Base-by-base conservation (phyloP, 2,329 filamentous ascomycete genomes). In the Sporothrix brunneoviolacea region DNA sequence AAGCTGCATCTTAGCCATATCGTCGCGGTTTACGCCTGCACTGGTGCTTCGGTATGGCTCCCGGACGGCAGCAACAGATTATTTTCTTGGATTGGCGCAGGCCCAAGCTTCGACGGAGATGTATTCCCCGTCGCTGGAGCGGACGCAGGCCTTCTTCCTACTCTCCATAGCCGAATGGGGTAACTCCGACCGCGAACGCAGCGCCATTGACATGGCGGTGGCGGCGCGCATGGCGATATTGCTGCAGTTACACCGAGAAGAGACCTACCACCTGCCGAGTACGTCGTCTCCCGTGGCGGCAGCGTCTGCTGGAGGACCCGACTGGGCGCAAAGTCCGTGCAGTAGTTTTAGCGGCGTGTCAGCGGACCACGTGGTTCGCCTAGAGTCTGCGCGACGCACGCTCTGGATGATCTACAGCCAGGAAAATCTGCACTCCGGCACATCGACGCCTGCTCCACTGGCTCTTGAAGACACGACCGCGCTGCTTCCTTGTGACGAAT, bases 361-460 rank as follows among this genome's bases (percentile, higher is more conserved):
- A 1, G 71, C 69, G 1, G 62, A 68, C 12, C 72, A 76, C 51
- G 65, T 75, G 35, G 70, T 77, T 40, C 65, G 68, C 30, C 70
- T 73, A 2, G 77, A 80, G 59, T 78, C 75, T 16, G 76, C 77
- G 15, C 68, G 77, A 16, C 72, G 77, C 38, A 80, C 77, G 21
- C 61, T 80, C 60, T 80, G 76, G 77, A 78, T 79, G 74, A 59
- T 80, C 32, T 71, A 79, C 58, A 78, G 71, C 54, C 77, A 80
- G 57, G 77, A 80, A 53, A 77, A 76, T 55, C 66, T 80, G 24
- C 73, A 78, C 55, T 76, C 75, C 1, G 74, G 75, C 0, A 71
- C 73, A 4, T 65, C 68, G 28, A 74, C 73, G 12, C 75, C 76
- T 2, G 67, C 75, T 3, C 73, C 74, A 0, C 63, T 80, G 4